Conservation (phyloP, 768 basidiomycete genomes). For the Coprinellus micaceus region DNA sequence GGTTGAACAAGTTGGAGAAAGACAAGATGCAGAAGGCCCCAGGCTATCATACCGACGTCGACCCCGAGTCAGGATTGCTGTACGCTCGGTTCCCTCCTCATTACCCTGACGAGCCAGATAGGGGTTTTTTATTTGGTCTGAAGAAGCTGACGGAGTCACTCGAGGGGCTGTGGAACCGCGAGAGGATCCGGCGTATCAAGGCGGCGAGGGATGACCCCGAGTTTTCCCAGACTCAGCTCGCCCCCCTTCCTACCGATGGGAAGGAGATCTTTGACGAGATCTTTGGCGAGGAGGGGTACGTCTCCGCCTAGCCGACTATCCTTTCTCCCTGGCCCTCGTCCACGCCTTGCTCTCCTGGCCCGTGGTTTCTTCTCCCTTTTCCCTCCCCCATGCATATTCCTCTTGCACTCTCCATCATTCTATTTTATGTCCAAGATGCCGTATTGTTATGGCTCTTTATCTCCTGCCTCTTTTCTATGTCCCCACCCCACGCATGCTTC, state of each 20-base stretch:
- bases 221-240: slow-evolving; percentile 46
- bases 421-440: slow-evolving; percentile 4
- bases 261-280: slow-evolving; percentile 79
- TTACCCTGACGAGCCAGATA: slow-evolving; percentile 83
- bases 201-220: slow-evolving; percentile 54
- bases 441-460: neutral
- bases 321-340: neutral
- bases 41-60: slow-evolving; percentile 80
- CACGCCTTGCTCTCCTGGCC: slow-evolving; percentile 4
- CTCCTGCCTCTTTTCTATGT: neutral
- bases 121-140: slow-evolving; percentile 90
- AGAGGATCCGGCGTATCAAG: slow-evolving; percentile 69
- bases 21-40: too few relatives aligned
- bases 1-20: slow-evolving; percentile 56
- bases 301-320: slow-evolving; percentile 58
- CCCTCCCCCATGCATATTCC: slow-evolving; percentile 5
- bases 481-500: neutral
- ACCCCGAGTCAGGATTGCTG: slow-evolving; percentile 76
- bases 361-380: slow-evolving; percentile 5
- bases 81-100: slow-evolving; percentile 95
- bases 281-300: slow-evolving; percentile 64
- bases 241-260: slow-evolving; percentile 64
- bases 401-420: slow-evolving; percentile 9
- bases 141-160: slow-evolving; percentile 74
- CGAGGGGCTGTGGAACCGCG: slow-evolving; percentile 84